These are phyloP conservation scores for Flaveria linearis DNA, from an alignment of 129 eudicot genomes.

Conservation along the genomic window DNA sequence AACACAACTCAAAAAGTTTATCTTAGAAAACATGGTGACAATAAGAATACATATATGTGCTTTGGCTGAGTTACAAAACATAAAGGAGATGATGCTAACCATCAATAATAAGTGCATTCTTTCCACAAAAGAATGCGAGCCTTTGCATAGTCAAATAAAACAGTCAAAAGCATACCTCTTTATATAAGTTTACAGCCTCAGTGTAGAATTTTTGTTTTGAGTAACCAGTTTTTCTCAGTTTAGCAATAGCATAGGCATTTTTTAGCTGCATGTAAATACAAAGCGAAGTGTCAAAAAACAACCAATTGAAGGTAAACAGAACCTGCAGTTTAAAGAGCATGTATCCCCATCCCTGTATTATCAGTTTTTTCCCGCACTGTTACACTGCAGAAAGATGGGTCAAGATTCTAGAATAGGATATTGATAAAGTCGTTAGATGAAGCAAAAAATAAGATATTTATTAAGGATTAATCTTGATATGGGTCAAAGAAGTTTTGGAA, in stretches of 20 bases:
- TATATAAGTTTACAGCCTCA: constrained; percentile 72
- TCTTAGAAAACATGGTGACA: neutral
- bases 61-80: neutral
- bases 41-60: neutral
- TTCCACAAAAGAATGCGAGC: constrained; percentile 7
- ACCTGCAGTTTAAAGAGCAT: neutral
- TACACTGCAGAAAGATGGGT: neutral
- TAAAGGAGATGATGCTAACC: neutral
- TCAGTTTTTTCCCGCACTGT: neutral
- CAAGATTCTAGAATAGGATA: neutral
- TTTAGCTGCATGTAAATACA: constrained; percentile 60
- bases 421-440: neutral
- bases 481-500: no score
- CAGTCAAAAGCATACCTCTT: constrained; percentile 56
- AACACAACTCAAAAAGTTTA: neutral
- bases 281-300: constrained; percentile 23
- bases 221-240: constrained; percentile 80
- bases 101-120: neutral
- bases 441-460: neutral
- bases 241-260: constrained; percentile 83
- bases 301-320: neutral
- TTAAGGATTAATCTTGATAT: neutral
- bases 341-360: neutral
- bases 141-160: constrained; percentile 10
- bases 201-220: constrained; percentile 70